Percentiles rank a stretch among this genome's conserved stretches.
phyloP scores from a whole-genome alignment of 805 yeast genomes.

The Lachancea mirantina region DNA sequence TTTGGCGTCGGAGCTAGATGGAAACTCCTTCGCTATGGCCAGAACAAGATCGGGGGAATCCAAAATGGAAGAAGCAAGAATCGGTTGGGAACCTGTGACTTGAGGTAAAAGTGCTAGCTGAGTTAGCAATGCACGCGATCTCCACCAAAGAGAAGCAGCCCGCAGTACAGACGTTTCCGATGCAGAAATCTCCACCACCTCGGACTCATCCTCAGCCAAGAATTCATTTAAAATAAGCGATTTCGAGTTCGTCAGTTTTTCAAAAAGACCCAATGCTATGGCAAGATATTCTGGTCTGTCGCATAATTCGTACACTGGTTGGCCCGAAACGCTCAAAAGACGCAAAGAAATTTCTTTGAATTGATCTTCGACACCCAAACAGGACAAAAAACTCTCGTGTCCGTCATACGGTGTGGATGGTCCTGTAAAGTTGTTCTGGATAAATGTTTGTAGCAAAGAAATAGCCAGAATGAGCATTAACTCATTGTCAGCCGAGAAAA shows the following conservation, averaged over 20 bases:
- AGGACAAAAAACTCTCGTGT: slow-evolving; percentile 23
- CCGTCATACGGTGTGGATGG: slow-evolving; percentile 47
- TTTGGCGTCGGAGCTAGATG: slow-evolving; percentile 25
- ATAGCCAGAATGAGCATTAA: slow-evolving; percentile 38
- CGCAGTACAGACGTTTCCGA: slow-evolving; percentile 28
- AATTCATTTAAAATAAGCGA: slow-evolving; percentile 22
- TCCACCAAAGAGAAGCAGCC: slow-evolving; percentile 67
- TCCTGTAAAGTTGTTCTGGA: slow-evolving; percentile 78
- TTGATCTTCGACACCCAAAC: slow-evolving; percentile 4
- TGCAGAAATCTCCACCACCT: slow-evolving; percentile 18
- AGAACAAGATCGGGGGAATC: slow-evolving; percentile 24
- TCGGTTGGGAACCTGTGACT: slow-evolving; percentile 41
- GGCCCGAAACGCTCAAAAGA: slow-evolving; percentile 54
- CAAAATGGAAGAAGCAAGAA: slow-evolving; percentile 31
- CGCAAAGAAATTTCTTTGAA: slow-evolving; percentile 24
- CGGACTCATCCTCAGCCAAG: slow-evolving; percentile 14
- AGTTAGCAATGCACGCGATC: slow-evolving; percentile 57
- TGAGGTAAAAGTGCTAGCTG: slow-evolving; percentile 62
- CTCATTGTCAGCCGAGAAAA: slow-evolving; percentile 1
- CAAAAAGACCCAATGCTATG: slow-evolving; percentile 40
- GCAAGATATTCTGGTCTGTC: slow-evolving; percentile 43
- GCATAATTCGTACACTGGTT: slow-evolving; percentile 57
- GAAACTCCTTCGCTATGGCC: slow-evolving; percentile 20
- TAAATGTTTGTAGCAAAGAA: slow-evolving; percentile 56
- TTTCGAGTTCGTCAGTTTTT: slow-evolving; percentile 32